A percentile compares a stretch with the other conserved stretches of the same genome.
phyloP scores from a whole-genome alignment of 169 alveolate genomes.

The Eimeria sp. region DNA sequence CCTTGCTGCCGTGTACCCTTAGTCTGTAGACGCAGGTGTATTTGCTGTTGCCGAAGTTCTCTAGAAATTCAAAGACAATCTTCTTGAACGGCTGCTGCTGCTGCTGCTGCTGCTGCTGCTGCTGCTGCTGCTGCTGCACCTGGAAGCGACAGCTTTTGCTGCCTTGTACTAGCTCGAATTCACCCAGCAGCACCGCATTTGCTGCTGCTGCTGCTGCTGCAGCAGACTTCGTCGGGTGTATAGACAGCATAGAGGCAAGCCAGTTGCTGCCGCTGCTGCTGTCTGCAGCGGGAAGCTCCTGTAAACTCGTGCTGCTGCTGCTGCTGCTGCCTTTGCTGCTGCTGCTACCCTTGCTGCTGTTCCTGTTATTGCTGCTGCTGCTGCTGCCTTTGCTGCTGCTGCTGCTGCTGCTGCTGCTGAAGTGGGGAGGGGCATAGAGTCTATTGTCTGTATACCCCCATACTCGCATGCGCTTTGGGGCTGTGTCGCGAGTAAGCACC shows the following conservation, averaged over 20 bases:
- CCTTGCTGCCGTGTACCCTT: constrained; percentile 82
- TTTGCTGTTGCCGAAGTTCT: constrained; percentile 76
- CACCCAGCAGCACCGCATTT: constrained; percentile 46
- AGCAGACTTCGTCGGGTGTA: background rate
- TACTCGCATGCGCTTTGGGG: constrained; percentile 62
- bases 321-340: background rate
- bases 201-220: constrained; percentile 39
- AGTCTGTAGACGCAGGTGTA: constrained; percentile 82
- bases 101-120: constrained; percentile 40
- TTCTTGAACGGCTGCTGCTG: constrained; percentile 54
- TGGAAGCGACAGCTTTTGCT: constrained; percentile 44
- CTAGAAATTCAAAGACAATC: constrained; percentile 63
- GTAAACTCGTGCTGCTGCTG: background rate
- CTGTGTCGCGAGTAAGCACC: constrained; percentile 5
- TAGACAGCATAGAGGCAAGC: background rate
- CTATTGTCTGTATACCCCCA: constrained; percentile 63
- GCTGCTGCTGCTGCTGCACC: constrained; percentile 43
- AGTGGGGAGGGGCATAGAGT: background rate
- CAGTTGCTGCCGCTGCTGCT: constrained; percentile 14
- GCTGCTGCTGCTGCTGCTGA: too few species aligned
- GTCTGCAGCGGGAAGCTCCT: constrained; percentile 1
- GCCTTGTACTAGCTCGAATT: constrained; percentile 27
- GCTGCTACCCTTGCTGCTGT: background rate
- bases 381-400: constrained; percentile 30
- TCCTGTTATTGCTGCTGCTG: constrained; percentile 3